A percentile compares a stretch with the other conserved stretches of the same genome.
Evolutionary conservation across 306 rosid genomes (phyloP).

Genomic region (Glycyrrhiza uralensis): DNA sequence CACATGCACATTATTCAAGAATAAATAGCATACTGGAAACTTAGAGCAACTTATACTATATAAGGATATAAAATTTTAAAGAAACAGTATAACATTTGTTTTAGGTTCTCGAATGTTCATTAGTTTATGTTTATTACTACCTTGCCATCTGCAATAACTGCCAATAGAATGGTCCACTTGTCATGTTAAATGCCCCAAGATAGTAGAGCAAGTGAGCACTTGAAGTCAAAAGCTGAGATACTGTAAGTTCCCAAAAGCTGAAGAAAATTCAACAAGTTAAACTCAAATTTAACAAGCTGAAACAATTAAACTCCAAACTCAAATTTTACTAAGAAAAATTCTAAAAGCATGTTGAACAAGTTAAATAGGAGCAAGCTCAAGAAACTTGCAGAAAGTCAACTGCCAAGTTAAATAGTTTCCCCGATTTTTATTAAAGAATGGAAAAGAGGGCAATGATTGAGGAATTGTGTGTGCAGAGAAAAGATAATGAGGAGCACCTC

Average conservation of each 20-base stretch:
- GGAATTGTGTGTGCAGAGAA: too few relatives aligned
- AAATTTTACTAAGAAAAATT: too few relatives aligned
- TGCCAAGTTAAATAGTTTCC: too few relatives aligned
- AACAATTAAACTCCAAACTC: too few relatives aligned
- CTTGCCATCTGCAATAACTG: slow-evolving; percentile 90
- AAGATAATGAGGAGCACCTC: too few relatives aligned
- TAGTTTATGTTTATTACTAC: slow-evolving; percentile 33
- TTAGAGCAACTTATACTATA: neutral
- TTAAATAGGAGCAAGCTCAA: too few relatives aligned
- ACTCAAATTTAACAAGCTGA: too few relatives aligned
- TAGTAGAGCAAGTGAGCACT: slow-evolving; percentile 98
- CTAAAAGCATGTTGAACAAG: too few relatives aligned
- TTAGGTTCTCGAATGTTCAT: slow-evolving; percentile 1
- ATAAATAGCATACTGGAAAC: neutral
- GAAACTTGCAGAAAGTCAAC: too few relatives aligned
- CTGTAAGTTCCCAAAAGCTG: slow-evolving; percentile 24
- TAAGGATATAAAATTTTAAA: neutral
- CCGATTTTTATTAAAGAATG: too few relatives aligned
- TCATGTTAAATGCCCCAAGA: slow-evolving; percentile 99
- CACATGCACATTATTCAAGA: neutral
- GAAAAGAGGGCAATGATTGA: too few relatives aligned
- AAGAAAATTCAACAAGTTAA: too few relatives aligned
- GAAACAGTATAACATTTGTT: neutral
- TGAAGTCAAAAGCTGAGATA: slow-evolving; percentile 39
- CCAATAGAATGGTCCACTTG: slow-evolving; percentile 99